Base-by-base conservation (phyloP, 2,329 filamentous ascomycete genomes). In the Colletotrichum aenigma region DNA sequence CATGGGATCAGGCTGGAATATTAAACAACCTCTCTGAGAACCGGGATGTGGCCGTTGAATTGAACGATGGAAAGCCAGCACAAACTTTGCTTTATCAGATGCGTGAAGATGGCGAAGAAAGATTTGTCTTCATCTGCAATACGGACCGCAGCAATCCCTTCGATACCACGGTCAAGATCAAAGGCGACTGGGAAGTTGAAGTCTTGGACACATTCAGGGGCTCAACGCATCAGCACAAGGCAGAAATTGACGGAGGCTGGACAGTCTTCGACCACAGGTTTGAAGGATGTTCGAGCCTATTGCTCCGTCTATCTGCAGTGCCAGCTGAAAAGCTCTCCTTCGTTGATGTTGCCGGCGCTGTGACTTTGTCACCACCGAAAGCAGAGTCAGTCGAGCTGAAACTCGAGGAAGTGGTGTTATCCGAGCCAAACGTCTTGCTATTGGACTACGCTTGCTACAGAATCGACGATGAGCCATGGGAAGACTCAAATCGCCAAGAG, bases 91-190 rank as follows among this genome's bases (percentile, higher is more conserved):
- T 83, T 2, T 80, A 83, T 66, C 82, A 83, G 55, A 80, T 83
- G 77, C 78, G 82, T 13, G 73, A 82, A 30, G 82, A 83, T 30
- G 78, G 67, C 6, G 77, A 80, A 12, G 75, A 81, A 13, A 77
- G 79, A 9, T 83, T 80, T 48, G 69, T 82, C 3, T 83, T 83
- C 66, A 78, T 83, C 67, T 82, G 81, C 75, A 83, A 83, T 32
- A 81, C 78, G 15, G 79, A 83, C 38, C 78, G 81, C 4, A 77
- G 66, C 13, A 76, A 74, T 3, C 68, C 78, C 0, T 65, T 77
- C 8, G 71, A 79, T 24, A 79, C 79, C n/a, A 70, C 56, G 7
- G 72, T 83, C 1, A 66, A 76, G 6, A 66, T 83, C 26, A 80
- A 78, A 24, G 81, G 81, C 2, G 26, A 48, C 9, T 83, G 81